Base-by-base conservation (phyloP, 768 basidiomycete genomes). In the Clitopilus passeckerianus region DNA sequence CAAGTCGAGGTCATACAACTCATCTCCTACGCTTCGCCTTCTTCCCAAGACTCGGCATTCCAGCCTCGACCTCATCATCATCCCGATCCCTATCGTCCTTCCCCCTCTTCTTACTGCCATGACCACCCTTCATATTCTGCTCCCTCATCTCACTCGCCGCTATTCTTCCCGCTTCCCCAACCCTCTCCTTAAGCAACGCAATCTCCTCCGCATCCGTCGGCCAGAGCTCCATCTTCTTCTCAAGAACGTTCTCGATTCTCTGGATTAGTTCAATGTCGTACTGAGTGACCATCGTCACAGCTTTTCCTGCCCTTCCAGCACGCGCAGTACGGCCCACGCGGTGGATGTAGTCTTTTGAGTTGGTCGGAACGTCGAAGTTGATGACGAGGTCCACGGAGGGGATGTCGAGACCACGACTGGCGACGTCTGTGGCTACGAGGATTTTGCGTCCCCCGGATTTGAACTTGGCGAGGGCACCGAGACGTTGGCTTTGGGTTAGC, bases 271-370 rank as follows among this genome's bases (percentile, higher is more conserved):
- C 97, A 57, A 99, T 94, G 65, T 99, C 97, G 72, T 98, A 99
- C 74, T 99, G 97, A 5, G 96, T 93, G 22, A 98, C 95, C 43
- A 99, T 83, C n/a, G 95, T 97, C 66, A 99, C 91, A 0, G 93
- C 89, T 76, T 98, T 98, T 46, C 97, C 97, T 1, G 94, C 86
- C 44, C 97, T 86, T n/a, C 97, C 97, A 2, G 97, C 97, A 68
- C 97, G 90, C 6, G 97, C 97, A 33, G 97, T 99, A 59, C 97
- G 86, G 37, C 97, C 97, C 9, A 99, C 97, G 46, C 97, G 87
- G 70, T 99, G 97, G 54, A 99, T 97, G 74, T 99, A 99, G 72
- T 98, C 97, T 77, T 99, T 98, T 15, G 95, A 98, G 71, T 98
- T 93, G 0, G 93, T 93, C 1, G 97, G 97, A 63, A 98, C 90